Evolutionary conservation across 208 protist genomes (phyloP), one percentile per base, ranked within the genome.

Genomic region (Trypanosoma avium): DNA sequence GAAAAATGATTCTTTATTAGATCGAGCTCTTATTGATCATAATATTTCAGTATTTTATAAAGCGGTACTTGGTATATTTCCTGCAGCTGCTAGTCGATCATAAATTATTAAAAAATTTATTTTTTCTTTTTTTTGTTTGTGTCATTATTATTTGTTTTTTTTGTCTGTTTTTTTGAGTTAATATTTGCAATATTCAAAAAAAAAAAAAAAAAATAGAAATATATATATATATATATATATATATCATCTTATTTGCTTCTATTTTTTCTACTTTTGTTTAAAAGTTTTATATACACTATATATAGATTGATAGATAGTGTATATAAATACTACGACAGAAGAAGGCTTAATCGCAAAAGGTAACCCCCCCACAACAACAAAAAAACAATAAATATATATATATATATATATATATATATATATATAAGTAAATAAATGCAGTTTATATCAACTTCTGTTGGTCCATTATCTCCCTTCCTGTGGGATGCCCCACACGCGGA

Each of bases 11-110:
- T 74, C 84, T 38, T 66, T 95, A 58, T 70, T 79, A 27, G 86
- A 86, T 60, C 73, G 76, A 22, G 69, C 70, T 21, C 73, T 95
- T 32, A 95, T 95, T 72, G 86, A 95, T 48, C 63, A 77, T 55
- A 95, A 95, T 65, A 79, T 95, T 45, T 76, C 84, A 42, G 78
- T 82, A n/a, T 95, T 90, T 58, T 92, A 90, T 74, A 85, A 81
- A 43, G 82, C 90, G 5, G 81, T 67, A 21, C 74, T 74, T 46
- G 74, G 78, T 29, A 92, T 91, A 60, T 95, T 95, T 65, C 81
- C 45, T 30, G 72, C 79, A 4, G 45, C 19, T n/a, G 17, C 26
- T 22, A 21, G 48, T 15, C 27, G 5, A 7, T 6, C 45, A 47
- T 36, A 22, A 22, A 9, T 36, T 43, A 13, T 10, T 21, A 7